Percentiles rank a stretch among this genome's conserved stretches.
phyloP scores from a whole-genome alignment of 2,329 filamentous ascomycete species.

The Trichoderma harzianum region DNA sequence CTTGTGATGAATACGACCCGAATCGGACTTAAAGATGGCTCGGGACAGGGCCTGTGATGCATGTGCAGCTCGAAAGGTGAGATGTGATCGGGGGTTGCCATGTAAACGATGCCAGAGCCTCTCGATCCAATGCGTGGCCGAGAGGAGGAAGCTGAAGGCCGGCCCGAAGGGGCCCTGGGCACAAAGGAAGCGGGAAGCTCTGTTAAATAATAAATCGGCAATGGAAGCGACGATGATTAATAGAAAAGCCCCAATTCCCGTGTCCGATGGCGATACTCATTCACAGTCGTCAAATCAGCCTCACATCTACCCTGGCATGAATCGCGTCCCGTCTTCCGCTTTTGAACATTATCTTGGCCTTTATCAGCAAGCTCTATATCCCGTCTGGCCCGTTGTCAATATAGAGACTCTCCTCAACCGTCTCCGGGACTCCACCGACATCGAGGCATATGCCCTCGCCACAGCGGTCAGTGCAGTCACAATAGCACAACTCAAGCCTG shows the following conservation, averaged over 20 bases:
- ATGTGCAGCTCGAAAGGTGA: constrained; percentile 9
- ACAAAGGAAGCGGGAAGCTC: neutral
- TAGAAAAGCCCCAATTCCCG: neutral
- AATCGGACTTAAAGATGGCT: neutral
- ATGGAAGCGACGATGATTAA: constrained; percentile 3
- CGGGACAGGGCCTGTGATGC: constrained; percentile 7
- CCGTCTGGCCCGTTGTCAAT: constrained; percentile 3
- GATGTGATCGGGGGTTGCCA: constrained; percentile 9
- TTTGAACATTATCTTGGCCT: neutral
- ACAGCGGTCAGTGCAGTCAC: constrained; percentile 7
- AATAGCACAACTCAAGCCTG: constrained; percentile 3
- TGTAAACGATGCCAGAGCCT: constrained; percentile 6
- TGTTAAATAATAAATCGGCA: neutral
- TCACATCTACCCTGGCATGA: neutral
- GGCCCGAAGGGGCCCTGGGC: constrained; percentile 9
- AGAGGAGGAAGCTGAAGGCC: constrained; percentile 1
- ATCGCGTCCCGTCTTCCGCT: neutral
- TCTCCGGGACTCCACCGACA: neutral
- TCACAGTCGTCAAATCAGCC: neutral
- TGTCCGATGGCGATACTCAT: neutral
- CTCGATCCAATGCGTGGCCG: neutral
- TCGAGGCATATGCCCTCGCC: constrained; percentile 6
- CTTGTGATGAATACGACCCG: neutral
- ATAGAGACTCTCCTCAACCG: neutral
- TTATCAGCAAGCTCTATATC: constrained; percentile 6